A percentile compares a stretch with the other conserved stretches of the same genome.
Conservation (phyloP, 768 basidiomycete genomes). For the Chalciporus pseudorubinellus region DNA sequence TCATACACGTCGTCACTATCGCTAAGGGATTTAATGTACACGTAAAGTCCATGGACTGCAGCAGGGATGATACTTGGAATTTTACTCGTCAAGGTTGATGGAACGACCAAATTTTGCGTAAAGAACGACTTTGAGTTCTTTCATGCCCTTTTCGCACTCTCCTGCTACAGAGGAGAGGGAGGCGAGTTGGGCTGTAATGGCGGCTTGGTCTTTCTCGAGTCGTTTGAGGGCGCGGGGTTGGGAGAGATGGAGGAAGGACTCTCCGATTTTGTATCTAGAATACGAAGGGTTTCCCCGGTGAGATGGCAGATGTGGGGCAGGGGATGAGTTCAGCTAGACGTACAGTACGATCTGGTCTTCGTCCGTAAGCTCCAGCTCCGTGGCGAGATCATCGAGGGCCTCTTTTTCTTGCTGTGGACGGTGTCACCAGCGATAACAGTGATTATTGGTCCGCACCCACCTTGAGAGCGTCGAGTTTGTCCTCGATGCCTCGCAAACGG, state of each 20-base stretch:
- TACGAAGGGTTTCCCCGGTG: conserved; percentile 15
- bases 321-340: conserved; percentile 27
- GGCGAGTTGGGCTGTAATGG: conserved; percentile 54
- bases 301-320: conserved; percentile 61
- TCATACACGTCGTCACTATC: neutral
- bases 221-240: conserved; percentile 65
- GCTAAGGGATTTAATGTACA: neutral
- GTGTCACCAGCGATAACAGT: neutral
- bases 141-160: conserved; percentile 73
- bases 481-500: conserved; percentile 68
- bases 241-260: conserved; percentile 81
- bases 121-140: conserved; percentile 69
- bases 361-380: conserved; percentile 86
- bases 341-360: conserved; percentile 80
- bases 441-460: conserved; percentile 37
- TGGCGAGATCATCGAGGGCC: conserved; percentile 83
- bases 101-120: conserved; percentile 93
- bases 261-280: conserved; percentile 82
- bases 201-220: conserved; percentile 66
- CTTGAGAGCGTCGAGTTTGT: conserved; percentile 69
- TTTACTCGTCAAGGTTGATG: conserved; percentile 85
- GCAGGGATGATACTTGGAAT: neutral
- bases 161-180: conserved; percentile 50
- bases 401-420: conserved; percentile 86
- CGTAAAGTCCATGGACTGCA: neutral